Evolutionary conservation across 495 filamentous ascomycete species (phyloP).

Genomic region (Podospora bellae-mahoneyi): DNA sequence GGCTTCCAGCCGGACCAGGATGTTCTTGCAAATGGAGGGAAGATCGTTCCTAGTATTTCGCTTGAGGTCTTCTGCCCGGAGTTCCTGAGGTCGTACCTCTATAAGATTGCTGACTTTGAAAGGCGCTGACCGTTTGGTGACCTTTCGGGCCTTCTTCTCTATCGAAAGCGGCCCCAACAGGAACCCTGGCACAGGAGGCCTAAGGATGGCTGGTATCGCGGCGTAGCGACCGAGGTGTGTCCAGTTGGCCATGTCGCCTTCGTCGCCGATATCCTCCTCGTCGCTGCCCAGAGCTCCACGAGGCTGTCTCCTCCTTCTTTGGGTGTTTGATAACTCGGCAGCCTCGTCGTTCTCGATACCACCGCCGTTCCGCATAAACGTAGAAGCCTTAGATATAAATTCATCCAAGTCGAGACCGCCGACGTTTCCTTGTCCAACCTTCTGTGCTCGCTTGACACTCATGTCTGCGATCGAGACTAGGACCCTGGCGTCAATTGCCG

Average conservation of each 20-base stretch:
- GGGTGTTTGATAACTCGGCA: constrained; percentile 44
- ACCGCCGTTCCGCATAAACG: constrained; percentile 71
- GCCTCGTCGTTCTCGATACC: constrained; percentile 42
- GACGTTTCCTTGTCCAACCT: constrained; percentile 65
- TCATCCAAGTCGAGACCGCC: constrained; percentile 85
- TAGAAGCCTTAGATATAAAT: constrained; percentile 87
- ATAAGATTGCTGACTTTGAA: constrained; percentile 60
- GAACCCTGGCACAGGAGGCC: constrained; percentile 78
- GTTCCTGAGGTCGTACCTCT: constrained; percentile 69
- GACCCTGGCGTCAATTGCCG: constrained; percentile 81
- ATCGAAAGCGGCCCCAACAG: constrained; percentile 86
- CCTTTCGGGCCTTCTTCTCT: constrained; percentile 72
- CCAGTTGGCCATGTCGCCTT: constrained; percentile 85
- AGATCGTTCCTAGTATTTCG: constrained; percentile 71
- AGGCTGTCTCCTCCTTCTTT: constrained; percentile 40
- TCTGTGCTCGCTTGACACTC: constrained; percentile 66
- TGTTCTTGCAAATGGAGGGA: constrained; percentile 62
- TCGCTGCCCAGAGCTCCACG: constrained; percentile 27
- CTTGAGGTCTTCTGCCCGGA: constrained; percentile 67
- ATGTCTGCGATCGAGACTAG: constrained; percentile 76
- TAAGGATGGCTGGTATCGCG: constrained; percentile 64
- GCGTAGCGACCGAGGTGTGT: constrained; percentile 73
- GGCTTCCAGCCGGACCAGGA: constrained; percentile 48
- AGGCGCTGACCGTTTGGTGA: constrained; percentile 61
- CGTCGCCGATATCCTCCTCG: constrained; percentile 54